A percentile compares a stretch with the other conserved stretches of the same genome.
These are phyloP conservation scores for Drechslera avenae DNA, from an alignment of 2,329 filamentous ascomycete genomes.

Conservation along the genomic window DNA sequence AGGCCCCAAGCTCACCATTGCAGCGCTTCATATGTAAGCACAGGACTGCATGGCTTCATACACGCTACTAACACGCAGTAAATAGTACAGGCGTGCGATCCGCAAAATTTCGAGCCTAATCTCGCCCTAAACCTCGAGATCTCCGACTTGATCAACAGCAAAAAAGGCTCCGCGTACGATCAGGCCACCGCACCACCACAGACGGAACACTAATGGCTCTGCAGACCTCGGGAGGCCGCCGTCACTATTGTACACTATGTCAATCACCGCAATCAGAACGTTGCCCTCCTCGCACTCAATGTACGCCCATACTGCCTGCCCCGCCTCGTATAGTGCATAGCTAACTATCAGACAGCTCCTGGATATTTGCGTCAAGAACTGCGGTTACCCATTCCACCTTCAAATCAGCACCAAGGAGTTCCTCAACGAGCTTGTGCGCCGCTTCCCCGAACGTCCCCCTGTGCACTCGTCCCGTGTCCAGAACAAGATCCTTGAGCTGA, in stretches of 20 bases:
- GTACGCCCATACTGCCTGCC: conserved; percentile 50
- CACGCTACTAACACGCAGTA: conserved; percentile 15
- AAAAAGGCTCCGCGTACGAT: conserved; percentile 83
- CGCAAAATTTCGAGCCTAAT: conserved; percentile 97
- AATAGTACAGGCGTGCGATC: conserved; percentile 86
- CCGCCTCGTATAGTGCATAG: conserved; percentile 12
- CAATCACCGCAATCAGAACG: conserved; percentile 96
- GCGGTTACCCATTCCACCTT: conserved; percentile 97
- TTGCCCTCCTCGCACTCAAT: conserved; percentile 83
- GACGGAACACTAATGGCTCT: conserved; percentile 23
- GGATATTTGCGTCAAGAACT: conserved; percentile 99
- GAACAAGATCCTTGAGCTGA: conserved; percentile 88
- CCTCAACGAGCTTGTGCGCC: conserved; percentile 93
- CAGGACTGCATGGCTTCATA: background rate
- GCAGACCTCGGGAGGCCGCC: conserved; percentile 85
- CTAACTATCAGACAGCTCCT: conserved; percentile 65
- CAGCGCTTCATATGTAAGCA: conserved; percentile 83
- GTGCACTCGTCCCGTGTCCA: conserved; percentile 86
- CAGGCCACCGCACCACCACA: background rate
- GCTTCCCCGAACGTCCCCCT: conserved; percentile 92
- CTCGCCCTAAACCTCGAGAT: conserved; percentile 96
- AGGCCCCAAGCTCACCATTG: conserved; percentile 80
- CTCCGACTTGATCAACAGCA: conserved; percentile 92
- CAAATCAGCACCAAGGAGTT: conserved; percentile 99
- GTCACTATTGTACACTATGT: conserved; percentile 91